phyloP scores from a whole-genome alignment of 176 grass and related monocot species.

The Microstegium vimineum region DNA sequence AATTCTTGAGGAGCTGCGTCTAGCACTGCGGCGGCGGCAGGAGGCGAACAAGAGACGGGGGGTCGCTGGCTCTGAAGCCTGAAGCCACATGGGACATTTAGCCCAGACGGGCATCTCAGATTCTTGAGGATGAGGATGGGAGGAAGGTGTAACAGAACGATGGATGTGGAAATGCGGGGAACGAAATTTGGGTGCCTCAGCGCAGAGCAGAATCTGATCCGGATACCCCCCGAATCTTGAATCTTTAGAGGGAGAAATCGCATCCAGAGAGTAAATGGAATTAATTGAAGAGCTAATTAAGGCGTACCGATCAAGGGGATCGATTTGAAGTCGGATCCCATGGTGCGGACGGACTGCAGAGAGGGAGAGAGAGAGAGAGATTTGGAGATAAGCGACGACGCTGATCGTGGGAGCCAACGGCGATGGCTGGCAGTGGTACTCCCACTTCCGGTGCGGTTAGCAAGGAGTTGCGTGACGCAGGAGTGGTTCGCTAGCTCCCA shows the following conservation, averaged over 20 bases:
- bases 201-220: neutral
- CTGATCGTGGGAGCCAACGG: neutral
- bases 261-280: neutral
- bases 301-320: conserved; percentile 75
- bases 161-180: neutral
- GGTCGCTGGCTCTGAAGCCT: neutral
- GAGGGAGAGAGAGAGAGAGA: neutral
- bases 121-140: neutral
- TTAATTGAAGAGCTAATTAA: neutral
- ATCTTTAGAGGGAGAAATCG: conserved; percentile 1
- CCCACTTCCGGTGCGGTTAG: too few relatives aligned
- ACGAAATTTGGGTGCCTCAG: neutral
- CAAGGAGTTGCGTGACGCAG: too few relatives aligned
- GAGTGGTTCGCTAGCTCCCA: too few relatives aligned
- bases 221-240: conserved; percentile 27
- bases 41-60: neutral
- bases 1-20: neutral
- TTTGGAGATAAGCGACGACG: conserved; percentile 1
- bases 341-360: neutral
- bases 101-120: neutral
- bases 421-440: neutral
- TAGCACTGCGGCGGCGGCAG: neutral
- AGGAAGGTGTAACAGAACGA: neutral
- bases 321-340: conserved; percentile 71
- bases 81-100: neutral